phyloP scores from a whole-genome alignment of 2,329 filamentous ascomycete species.

The Graphilbum fragrans region DNA sequence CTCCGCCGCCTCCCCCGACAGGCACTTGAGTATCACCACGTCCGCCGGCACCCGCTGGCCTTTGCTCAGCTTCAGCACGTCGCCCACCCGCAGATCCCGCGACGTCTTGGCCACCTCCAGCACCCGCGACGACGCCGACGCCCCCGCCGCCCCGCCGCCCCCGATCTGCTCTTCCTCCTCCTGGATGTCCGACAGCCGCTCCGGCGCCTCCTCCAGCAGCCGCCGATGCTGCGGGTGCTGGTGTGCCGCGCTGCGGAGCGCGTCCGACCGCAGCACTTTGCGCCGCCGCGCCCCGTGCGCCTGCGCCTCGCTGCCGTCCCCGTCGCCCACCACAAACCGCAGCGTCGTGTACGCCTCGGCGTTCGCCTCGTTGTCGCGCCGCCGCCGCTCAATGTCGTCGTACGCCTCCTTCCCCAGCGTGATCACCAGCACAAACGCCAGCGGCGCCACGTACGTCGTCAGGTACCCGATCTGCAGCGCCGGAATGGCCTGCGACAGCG shows the following conservation, averaged over 20 bases:
- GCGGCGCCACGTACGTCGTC: conserved; percentile 82
- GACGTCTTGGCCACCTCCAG: conserved; percentile 69
- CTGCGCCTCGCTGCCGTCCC: conserved; percentile 1
- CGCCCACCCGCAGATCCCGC: conserved; percentile 81
- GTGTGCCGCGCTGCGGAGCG: conserved; percentile 8
- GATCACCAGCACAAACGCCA: conserved; percentile 84
- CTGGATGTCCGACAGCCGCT: conserved; percentile 51
- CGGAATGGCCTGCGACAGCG: conserved; percentile 84
- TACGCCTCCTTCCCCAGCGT: conserved; percentile 92
- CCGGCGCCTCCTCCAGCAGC: conserved; percentile 12
- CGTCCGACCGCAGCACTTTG: conserved; percentile 34
- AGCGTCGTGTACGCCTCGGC: conserved; percentile 77
- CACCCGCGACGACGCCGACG: conserved; percentile 33
- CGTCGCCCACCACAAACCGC: conserved; percentile 35
- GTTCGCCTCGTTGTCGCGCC: conserved; percentile 87
- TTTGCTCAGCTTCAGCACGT: conserved; percentile 86
- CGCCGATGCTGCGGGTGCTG: not conserved
- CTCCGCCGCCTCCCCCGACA: conserved; percentile 11
- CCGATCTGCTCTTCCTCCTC: conserved; percentile 52
- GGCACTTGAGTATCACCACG: conserved; percentile 80
- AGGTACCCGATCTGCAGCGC: conserved; percentile 86
- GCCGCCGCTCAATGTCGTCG: conserved; percentile 78
- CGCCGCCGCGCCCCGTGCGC: conserved; percentile 17
- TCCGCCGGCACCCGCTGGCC: conserved; percentile 91
- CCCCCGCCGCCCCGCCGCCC: conserved; percentile 19